phyloP scores from a whole-genome alignment of 1,284 basidiomycete genomes.

The Ustilago bromivora region DNA sequence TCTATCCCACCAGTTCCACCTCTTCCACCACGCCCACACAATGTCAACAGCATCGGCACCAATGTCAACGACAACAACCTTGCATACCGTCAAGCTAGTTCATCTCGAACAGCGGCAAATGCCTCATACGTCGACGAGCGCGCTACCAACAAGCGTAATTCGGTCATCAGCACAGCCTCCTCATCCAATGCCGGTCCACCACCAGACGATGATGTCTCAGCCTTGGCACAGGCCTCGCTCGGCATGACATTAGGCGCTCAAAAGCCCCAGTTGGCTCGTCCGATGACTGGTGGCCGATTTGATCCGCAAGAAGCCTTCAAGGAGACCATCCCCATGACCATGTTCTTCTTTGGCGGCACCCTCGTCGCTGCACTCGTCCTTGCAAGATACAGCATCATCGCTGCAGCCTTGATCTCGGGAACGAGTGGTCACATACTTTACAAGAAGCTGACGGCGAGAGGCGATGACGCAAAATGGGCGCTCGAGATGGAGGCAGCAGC shows the following conservation, averaged over 20 bases:
- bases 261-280: slow-evolving; percentile 6
- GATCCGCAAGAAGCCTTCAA: slow-evolving; percentile 33
- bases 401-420: slow-evolving; percentile 27
- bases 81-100: slow-evolving; percentile 18
- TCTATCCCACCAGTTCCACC: slow-evolving; percentile 45
- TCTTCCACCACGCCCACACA: slow-evolving; percentile 16
- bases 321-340: slow-evolving; percentile 48
- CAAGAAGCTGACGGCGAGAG: slow-evolving; percentile 34
- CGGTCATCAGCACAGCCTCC: slow-evolving; percentile 18
- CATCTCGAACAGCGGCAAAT: neutral
- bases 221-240: slow-evolving; percentile 18
- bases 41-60: neutral
- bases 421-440: slow-evolving; percentile 48
- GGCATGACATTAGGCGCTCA: slow-evolving; percentile 33
- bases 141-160: slow-evolving; percentile 7
- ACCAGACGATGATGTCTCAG: slow-evolving; percentile 16
- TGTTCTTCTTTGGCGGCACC: slow-evolving; percentile 54
- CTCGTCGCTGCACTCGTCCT: slow-evolving; percentile 39
- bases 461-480: slow-evolving; percentile 47
- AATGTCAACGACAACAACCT: neutral
- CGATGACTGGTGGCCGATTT: neutral
- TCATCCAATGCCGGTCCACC: slow-evolving; percentile 11
- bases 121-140: neutral
- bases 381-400: slow-evolving; percentile 35
- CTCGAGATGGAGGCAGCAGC: slow-evolving; percentile 42